Percentiles rank a stretch among this genome's conserved stretches.
Evolutionary conservation across 2,329 filamentous ascomycete species (phyloP).

Genomic region (Cladosporium velox): DNA sequence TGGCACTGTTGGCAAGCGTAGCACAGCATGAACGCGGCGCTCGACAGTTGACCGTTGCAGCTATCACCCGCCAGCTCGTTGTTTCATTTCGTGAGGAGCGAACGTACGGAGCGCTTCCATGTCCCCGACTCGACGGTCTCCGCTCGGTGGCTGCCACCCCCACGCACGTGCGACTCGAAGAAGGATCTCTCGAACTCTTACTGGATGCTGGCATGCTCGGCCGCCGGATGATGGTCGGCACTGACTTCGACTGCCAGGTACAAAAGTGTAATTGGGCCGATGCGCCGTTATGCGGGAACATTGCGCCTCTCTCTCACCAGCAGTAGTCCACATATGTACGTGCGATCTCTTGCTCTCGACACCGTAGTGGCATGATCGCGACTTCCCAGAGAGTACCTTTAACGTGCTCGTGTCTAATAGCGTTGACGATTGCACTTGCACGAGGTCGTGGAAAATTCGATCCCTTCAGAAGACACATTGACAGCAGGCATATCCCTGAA

Average conservation of each 20-base stretch:
- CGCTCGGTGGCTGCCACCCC: neutral
- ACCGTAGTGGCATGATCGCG: neutral
- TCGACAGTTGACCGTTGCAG: neutral
- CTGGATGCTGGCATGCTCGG: neutral
- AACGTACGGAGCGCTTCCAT: constrained; percentile 5
- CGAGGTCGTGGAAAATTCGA: neutral
- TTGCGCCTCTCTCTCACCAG: neutral
- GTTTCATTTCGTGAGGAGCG: constrained; percentile 4
- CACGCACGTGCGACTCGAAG: constrained; percentile 12
- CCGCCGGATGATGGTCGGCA: constrained; percentile 9
- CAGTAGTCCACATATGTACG: neutral
- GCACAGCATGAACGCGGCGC: neutral
- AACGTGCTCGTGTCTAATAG: neutral
- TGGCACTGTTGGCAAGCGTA: neutral
- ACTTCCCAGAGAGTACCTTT: too few relatives aligned
- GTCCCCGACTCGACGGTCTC: neutral
- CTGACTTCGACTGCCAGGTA: constrained; percentile 6
- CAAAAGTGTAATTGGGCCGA: constrained; percentile 7
- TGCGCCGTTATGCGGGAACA: neutral
- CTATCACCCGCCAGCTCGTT: neutral
- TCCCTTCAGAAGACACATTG: neutral
- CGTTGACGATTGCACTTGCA: neutral
- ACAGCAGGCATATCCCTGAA: neutral
- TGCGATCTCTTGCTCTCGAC: neutral
- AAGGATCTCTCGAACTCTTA: neutral